Evolutionary conservation across 1,139 yeast genomes (phyloP).

Genomic region (Geotrichum phurueaensis): DNA sequence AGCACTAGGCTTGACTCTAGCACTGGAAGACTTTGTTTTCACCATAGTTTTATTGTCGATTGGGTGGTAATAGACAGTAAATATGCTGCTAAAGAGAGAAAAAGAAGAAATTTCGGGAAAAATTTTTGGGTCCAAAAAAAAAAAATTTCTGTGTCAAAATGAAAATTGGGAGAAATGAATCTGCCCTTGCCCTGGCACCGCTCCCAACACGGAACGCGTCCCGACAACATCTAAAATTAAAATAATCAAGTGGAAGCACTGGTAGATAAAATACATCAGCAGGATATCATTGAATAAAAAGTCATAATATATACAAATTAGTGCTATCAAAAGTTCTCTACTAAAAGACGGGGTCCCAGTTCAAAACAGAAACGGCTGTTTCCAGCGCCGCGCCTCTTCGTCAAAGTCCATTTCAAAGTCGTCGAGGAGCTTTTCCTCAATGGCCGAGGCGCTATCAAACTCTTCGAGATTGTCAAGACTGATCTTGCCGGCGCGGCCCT

Average conservation of each 20-base stretch:
- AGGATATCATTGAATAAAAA: background rate
- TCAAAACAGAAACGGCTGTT: conserved; percentile 15
- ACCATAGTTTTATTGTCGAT: background rate
- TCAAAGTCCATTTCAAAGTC: conserved; percentile 26
- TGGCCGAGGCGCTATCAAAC: conserved; percentile 22
- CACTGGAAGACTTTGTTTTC: background rate
- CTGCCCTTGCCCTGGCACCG: conserved; percentile 10
- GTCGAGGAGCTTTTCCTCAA: conserved; percentile 23
- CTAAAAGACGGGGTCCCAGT: too few relatives aligned
- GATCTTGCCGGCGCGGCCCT: conserved; percentile 45
- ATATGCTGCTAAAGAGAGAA: background rate
- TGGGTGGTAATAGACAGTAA: background rate
- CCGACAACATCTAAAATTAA: background rate
- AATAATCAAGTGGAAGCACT: background rate
- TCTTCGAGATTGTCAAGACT: conserved; percentile 35
- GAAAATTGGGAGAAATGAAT: conserved; percentile 1
- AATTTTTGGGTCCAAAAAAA: background rate
- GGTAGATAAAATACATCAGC: background rate
- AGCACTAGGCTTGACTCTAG: background rate
- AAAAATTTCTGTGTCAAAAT: conserved; percentile 2
- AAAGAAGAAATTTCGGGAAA: background rate
- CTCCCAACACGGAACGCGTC: background rate
- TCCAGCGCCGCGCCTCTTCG: conserved; percentile 21
- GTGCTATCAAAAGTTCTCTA: background rate
- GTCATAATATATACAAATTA: background rate